Percentiles rank a stretch among this genome's conserved stretches.
Evolutionary conservation across 2,329 filamentous ascomycete genomes (phyloP).

Genomic region (Zopfia rhizophila): DNA sequence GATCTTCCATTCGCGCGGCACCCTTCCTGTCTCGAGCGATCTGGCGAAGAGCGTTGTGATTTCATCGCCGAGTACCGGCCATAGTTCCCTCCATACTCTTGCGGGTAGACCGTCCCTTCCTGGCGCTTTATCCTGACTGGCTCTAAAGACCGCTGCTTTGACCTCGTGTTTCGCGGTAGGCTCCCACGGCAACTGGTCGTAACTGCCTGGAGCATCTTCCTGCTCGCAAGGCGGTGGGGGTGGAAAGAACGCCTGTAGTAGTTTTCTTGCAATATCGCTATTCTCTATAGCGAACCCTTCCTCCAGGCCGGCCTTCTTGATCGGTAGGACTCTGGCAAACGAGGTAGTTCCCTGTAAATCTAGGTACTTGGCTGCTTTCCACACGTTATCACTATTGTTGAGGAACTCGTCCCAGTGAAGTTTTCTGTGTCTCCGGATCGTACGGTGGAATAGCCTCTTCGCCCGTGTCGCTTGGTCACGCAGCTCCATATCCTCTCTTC

Average conservation of each 20-base stretch:
- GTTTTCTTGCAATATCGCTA: not conserved
- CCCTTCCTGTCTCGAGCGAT: slow-evolving; percentile 27
- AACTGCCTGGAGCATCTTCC: not conserved
- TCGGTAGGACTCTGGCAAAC: slow-evolving; percentile 3
- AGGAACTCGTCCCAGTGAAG: not conserved
- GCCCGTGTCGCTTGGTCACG: not conserved
- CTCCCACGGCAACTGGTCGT: not conserved
- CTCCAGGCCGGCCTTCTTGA: too few relatives aligned
- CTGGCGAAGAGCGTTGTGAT: slow-evolving; percentile 28
- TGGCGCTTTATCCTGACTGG: too few relatives aligned
- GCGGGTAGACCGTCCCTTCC: too few relatives aligned
- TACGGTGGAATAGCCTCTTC: slow-evolving; percentile 5
- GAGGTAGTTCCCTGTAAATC: not conserved
- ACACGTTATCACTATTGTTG: too few relatives aligned
- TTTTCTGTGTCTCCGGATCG: not conserved
- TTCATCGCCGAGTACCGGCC: slow-evolving; percentile 29
- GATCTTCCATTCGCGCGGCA: slow-evolving; percentile 30
- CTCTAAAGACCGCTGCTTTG: too few relatives aligned
- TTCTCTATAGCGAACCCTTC: not conserved
- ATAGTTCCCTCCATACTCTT: slow-evolving; percentile 32
- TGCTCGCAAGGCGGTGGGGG: not conserved
- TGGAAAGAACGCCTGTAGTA: slow-evolving; percentile 2
- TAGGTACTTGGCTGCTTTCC: not conserved
- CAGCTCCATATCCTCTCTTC: too few relatives aligned
- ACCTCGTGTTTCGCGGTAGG: slow-evolving; percentile 1